Evolutionary conservation across 495 filamentous ascomycete genomes (phyloP), one percentile per base, ranked within the genome.

Genomic region (Podospora bellae-mahoneyi): DNA sequence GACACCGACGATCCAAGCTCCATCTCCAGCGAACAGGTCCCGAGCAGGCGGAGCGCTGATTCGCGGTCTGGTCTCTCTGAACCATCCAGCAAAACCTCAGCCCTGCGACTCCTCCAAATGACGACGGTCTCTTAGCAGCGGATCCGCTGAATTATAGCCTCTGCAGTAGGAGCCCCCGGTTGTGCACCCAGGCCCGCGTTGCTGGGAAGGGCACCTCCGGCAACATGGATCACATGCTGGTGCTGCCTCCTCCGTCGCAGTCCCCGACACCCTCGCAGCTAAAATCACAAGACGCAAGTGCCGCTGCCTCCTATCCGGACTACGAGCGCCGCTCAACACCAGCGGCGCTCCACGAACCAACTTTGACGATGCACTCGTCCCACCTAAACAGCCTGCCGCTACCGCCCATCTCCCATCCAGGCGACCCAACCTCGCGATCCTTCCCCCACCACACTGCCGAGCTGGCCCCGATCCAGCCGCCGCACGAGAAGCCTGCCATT

Each of bases 391-490:
- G 48, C 57, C 16, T 63, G 23, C 60, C 68, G 30, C 62, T 72
- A 9, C 67, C 71, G 27, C 62, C 68, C 5, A 65, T 66, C 48
- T 44, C 67, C 7, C 67, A 64, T 66, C 69, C 76, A 20, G 82
- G 80, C 73, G 81, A 83, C 15, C 73, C 78, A n/a, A 56, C 71
- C 16, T 53, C 73, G 61, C 69, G 79, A 23, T 70, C 75, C 58
- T 82, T 83, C 57, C 66, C 75, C 48, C 73, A 77, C 9, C 72
- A 73, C n/a, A 74, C 74, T 15, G 72, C 80, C 58, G 81, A 83
- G 59, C 78, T 84, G 2, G 69, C 82, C 5, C 82, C 81, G 15
- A 81, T 84, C 57, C 78, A 82, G 20, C 68, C 68, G n/a, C 61
- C 69, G 39, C 65, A 39, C 62, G 70, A 75, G 23, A 72, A 60